phyloP scores from a whole-genome alignment of 2,329 filamentous ascomycete species.

The Colletotrichum australisinense region DNA sequence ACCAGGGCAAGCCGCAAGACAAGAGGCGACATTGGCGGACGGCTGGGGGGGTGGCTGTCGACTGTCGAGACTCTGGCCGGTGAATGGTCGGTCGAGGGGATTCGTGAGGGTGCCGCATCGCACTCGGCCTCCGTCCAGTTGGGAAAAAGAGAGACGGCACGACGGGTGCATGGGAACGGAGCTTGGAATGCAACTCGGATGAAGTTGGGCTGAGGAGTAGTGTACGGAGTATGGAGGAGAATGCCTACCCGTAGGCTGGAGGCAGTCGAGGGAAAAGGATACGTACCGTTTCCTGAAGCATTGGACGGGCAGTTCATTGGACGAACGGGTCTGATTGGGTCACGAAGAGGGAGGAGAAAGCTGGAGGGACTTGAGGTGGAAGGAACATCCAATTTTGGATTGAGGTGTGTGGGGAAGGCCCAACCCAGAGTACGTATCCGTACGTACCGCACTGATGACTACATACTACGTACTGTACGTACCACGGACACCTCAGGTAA shows the following conservation, averaged over 20 bases:
- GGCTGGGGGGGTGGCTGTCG: conserved; percentile 3
- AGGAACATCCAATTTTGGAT: neutral
- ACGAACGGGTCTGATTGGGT: neutral
- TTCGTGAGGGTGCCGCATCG: neutral
- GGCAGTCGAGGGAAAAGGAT: neutral
- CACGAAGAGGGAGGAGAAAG: neutral
- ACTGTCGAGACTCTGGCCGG: neutral
- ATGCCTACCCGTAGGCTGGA: no score
- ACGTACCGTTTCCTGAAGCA: neutral
- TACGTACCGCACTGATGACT: neutral
- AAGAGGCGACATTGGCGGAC: conserved; percentile 25
- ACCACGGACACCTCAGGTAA: no score
- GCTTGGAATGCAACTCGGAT: neutral
- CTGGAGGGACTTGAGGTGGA: neutral
- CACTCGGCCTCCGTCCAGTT: conserved; percentile 1
- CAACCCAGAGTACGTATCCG: neutral
- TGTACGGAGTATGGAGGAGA: neutral
- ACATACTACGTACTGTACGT: neutral
- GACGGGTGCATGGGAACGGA: conserved; percentile 8
- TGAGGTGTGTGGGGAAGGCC: neutral
- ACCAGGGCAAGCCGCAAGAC: conserved; percentile 17
- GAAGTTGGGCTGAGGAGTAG: neutral
- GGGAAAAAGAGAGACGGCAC: neutral
- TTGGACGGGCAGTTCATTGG: neutral
- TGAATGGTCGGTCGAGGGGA: neutral